phyloP scores from a whole-genome alignment of 495 filamentous ascomycete genomes.

The Penicillium salamii region DNA sequence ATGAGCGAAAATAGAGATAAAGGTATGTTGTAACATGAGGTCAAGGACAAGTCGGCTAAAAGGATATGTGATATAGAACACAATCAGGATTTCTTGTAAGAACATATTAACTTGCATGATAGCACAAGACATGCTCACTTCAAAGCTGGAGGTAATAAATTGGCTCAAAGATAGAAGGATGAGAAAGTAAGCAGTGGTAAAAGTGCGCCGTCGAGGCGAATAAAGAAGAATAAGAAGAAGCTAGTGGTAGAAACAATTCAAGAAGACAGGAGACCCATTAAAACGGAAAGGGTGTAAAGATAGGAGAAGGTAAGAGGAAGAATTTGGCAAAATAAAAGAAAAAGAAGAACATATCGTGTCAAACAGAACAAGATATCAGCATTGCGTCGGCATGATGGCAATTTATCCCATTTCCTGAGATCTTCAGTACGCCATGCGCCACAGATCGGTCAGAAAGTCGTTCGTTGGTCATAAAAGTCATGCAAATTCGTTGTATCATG shows the following conservation, averaged over 20 bases:
- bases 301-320: neutral
- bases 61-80: too few species aligned
- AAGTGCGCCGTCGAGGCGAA: neutral
- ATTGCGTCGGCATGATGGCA: conserved; percentile 8
- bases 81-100: too few species aligned
- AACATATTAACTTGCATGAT: neutral
- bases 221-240: too few species aligned
- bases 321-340: neutral
- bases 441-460: conserved; percentile 10
- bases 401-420: conserved; percentile 8
- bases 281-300: neutral
- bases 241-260: neutral
- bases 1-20: too few species aligned
- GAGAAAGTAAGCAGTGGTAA: neutral
- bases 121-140: neutral
- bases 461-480: conserved; percentile 20
- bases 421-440: conserved; percentile 21
- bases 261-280: neutral
- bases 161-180: neutral
- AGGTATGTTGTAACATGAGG: too few species aligned
- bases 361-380: conserved; percentile 1
- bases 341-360: neutral
- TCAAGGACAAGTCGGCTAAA: too few species aligned
- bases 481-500: conserved; percentile 18
- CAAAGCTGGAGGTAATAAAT: too few species aligned